Conservation (phyloP, 345 rosid species). For the Diplotaxis tenuifolia region DNA sequence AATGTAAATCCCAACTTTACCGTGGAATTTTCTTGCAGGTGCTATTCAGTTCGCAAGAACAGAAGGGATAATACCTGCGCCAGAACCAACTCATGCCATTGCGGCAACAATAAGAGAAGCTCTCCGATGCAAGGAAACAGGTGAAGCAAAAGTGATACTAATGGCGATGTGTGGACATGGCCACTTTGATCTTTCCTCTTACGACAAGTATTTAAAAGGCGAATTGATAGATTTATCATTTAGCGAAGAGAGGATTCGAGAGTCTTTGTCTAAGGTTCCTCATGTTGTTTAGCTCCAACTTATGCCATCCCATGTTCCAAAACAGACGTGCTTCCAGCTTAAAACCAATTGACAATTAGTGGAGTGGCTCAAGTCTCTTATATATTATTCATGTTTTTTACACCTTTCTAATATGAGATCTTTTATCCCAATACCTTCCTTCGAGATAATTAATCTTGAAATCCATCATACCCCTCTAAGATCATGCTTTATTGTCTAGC, state of each 20-base stretch:
- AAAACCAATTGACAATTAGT: too few species aligned
- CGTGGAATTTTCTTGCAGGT: conserved; percentile 45
- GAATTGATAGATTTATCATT: conserved; percentile 73
- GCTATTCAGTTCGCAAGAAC: conserved; percentile 84
- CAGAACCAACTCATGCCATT: conserved; percentile 92
- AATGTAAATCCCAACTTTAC: not conserved
- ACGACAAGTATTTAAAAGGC: conserved; percentile 78
- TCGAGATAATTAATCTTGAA: too few species aligned
- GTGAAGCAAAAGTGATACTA: conserved; percentile 84
- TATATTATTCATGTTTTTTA: too few species aligned
- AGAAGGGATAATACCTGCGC: conserved; percentile 90
- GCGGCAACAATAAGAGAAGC: conserved; percentile 94
- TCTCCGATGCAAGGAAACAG: conserved; percentile 66
- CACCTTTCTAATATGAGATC: too few species aligned
- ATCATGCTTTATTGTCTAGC: too few species aligned
- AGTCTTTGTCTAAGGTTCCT: conserved; percentile 69
- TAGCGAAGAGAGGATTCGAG: conserved; percentile 57
- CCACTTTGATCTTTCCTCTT: conserved; percentile 81
- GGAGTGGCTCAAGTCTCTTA: too few species aligned
- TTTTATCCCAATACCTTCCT: too few species aligned
- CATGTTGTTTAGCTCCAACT: conserved; percentile 29
- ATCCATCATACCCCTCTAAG: too few species aligned
- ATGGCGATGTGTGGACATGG: conserved; percentile 98
- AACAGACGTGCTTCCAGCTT: conserved; percentile 11
- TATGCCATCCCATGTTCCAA: not conserved